Conservation (phyloP, 768 basidiomycete species). For the Suillus placidus region DNA sequence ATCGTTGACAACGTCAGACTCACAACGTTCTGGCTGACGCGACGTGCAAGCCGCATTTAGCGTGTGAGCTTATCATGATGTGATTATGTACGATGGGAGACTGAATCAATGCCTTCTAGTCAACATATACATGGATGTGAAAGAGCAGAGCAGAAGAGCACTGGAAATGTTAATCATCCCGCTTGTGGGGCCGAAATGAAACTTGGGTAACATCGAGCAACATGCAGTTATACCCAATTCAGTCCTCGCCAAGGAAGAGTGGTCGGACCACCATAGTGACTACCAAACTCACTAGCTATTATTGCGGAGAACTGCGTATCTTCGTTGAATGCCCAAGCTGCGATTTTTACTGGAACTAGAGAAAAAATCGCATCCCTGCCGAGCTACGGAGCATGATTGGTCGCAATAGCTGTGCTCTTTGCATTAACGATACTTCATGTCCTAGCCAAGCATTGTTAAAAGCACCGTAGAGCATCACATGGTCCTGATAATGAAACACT, state of each 20-base stretch:
- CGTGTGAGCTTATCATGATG: background rate
- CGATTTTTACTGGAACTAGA: background rate
- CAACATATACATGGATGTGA: too few relatives aligned
- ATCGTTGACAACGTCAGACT: background rate
- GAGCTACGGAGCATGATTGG: background rate
- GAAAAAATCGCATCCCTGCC: background rate
- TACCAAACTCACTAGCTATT: too few relatives aligned
- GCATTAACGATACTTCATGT: conserved; percentile 2
- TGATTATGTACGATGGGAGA: background rate
- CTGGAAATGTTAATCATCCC: background rate
- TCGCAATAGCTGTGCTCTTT: conserved; percentile 1
- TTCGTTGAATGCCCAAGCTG: background rate
- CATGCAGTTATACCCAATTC: background rate
- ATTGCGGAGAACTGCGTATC: background rate
- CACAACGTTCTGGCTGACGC: background rate
- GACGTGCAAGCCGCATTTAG: background rate
- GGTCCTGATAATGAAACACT: background rate
- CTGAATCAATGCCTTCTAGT: background rate
- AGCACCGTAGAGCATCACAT: background rate
- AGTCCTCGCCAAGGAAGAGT: background rate
- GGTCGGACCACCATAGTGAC: background rate
- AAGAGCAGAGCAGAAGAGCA: background rate
- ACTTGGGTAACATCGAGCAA: background rate
- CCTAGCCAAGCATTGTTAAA: background rate
- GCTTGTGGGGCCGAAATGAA: background rate